A percentile compares a stretch with the other conserved stretches of the same genome.
Conservation (phyloP, 805 yeast species). For the Wickerhamomyces bisporus region DNA sequence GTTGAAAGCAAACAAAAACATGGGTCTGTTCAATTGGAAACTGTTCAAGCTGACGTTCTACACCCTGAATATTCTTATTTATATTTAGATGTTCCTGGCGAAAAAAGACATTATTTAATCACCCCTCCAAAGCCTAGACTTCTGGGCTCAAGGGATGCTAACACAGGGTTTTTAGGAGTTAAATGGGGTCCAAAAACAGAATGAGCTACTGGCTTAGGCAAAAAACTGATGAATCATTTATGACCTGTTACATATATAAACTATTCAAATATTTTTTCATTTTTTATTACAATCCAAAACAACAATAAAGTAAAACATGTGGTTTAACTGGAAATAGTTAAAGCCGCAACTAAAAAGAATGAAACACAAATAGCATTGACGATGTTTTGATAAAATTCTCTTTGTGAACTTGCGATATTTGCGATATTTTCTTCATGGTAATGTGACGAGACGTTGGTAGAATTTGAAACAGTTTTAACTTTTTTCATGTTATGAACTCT, state of each 20-base stretch:
- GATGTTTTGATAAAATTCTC: conserved; percentile 7
- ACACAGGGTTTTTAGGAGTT: conserved; percentile 68
- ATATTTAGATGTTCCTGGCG: conserved; percentile 71
- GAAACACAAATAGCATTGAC: conserved; percentile 4
- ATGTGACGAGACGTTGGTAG: neutral
- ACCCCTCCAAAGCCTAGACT: conserved; percentile 53
- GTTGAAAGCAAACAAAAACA: conserved; percentile 64
- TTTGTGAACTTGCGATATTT: conserved; percentile 1
- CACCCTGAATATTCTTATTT: conserved; percentile 68
- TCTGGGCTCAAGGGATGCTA: conserved; percentile 29
- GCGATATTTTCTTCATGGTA: neutral
- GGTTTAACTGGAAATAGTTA: conserved; percentile 3
- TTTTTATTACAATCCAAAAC: no score
- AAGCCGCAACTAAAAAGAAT: conserved; percentile 3
- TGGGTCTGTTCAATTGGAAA: conserved; percentile 77
- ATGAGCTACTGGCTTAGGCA: conserved; percentile 8
- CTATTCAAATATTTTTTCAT: neutral
- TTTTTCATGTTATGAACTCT: conserved; percentile 5
- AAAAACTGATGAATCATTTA: no score
- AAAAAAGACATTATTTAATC: conserved; percentile 61
- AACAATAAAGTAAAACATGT: conserved; percentile 1
- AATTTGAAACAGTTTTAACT: neutral
- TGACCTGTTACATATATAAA: neutral
- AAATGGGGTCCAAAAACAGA: conserved; percentile 81
- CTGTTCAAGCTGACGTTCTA: conserved; percentile 57